These are phyloP conservation scores for Aurantiochytrium sp. DNA, from an alignment of 108 stramenopile species.

Conservation along the genomic window DNA sequence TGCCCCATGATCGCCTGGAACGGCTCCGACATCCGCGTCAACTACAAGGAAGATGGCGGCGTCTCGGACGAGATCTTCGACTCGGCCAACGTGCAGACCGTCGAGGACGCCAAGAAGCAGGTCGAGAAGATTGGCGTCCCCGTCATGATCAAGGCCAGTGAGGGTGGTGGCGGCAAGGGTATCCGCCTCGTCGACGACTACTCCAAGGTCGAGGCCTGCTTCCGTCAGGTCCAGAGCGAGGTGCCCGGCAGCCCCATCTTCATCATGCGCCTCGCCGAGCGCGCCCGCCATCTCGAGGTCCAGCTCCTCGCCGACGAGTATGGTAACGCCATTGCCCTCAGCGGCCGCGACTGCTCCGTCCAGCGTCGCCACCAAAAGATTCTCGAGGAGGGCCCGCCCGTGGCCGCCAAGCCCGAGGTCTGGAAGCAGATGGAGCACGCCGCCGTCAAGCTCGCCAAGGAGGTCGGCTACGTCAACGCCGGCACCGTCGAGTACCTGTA, in stretches of 20 bases:
- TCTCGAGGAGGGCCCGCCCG: slow-evolving; percentile 93
- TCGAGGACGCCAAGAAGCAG: slow-evolving; percentile 64
- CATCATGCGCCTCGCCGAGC: slow-evolving; percentile 72
- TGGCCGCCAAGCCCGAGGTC: slow-evolving; percentile 78
- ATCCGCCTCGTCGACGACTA: slow-evolving; percentile 77
- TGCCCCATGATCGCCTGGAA: slow-evolving; percentile 98
- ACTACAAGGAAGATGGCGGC: slow-evolving; percentile 60
- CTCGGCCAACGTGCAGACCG: slow-evolving; percentile 68
- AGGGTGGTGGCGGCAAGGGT: slow-evolving; percentile 99
- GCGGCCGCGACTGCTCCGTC: slow-evolving; percentile 97
- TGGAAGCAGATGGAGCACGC: slow-evolving; percentile 94
- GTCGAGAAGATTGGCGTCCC: slow-evolving; percentile 85
- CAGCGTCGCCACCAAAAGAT: slow-evolving; percentile 98
- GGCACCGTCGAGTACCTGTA: slow-evolving; percentile 99
- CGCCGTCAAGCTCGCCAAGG: slow-evolving; percentile 89
- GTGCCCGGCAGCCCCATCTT: slow-evolving; percentile 96
- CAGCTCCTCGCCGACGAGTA: slow-evolving; percentile 94
- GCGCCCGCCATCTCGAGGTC: slow-evolving; percentile 93
- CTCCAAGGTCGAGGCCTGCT: slow-evolving; percentile 68
- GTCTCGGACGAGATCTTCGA: slow-evolving; percentile 77
- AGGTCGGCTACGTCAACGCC: slow-evolving; percentile 93
- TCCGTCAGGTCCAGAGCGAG: slow-evolving; percentile 93
- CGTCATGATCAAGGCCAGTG: slow-evolving; percentile 98
- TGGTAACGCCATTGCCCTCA: slow-evolving; percentile 92
- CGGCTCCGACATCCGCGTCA: slow-evolving; percentile 68